Percentiles rank a stretch among this genome's conserved stretches.
Conservation (phyloP, 1,139 yeast genomes). For the Pichia sp. region DNA sequence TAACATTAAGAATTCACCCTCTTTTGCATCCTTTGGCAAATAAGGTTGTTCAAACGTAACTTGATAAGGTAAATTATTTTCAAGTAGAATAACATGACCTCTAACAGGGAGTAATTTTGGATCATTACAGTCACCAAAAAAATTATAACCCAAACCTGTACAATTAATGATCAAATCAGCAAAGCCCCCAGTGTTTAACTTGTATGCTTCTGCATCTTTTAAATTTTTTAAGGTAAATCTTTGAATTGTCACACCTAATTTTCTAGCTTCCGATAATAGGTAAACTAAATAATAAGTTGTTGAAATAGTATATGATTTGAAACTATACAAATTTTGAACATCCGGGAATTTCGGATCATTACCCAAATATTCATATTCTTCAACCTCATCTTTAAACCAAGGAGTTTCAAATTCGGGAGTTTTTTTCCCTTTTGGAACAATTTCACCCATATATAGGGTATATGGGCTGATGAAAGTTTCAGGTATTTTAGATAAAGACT, state of each 20-base stretch:
- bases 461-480: constrained; percentile 34
- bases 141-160: constrained; percentile 37
- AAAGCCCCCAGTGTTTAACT: constrained; percentile 20
- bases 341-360: constrained; percentile 25
- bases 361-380: constrained; percentile 35
- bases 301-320: constrained; percentile 35
- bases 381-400: constrained; percentile 37
- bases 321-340: constrained; percentile 18
- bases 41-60: constrained; percentile 32
- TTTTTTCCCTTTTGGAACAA: constrained; percentile 17
- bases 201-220: constrained; percentile 29
- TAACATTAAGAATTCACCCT: constrained; percentile 39
- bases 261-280: constrained; percentile 32
- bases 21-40: constrained; percentile 25
- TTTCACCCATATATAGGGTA: constrained; percentile 30
- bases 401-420: constrained; percentile 27
- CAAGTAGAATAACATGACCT: constrained; percentile 42
- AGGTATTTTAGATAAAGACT: constrained; percentile 34
- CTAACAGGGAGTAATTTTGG: constrained; percentile 33
- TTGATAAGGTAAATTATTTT: constrained; percentile 32
- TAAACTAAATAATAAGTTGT: constrained; percentile 40
- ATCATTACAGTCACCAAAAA: constrained; percentile 34
- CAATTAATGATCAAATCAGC: constrained; percentile 42
- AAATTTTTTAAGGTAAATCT: constrained; percentile 31
- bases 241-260: constrained; percentile 32